Conservation (phyloP, 768 basidiomycete genomes). For the Amanita phalloides region DNA sequence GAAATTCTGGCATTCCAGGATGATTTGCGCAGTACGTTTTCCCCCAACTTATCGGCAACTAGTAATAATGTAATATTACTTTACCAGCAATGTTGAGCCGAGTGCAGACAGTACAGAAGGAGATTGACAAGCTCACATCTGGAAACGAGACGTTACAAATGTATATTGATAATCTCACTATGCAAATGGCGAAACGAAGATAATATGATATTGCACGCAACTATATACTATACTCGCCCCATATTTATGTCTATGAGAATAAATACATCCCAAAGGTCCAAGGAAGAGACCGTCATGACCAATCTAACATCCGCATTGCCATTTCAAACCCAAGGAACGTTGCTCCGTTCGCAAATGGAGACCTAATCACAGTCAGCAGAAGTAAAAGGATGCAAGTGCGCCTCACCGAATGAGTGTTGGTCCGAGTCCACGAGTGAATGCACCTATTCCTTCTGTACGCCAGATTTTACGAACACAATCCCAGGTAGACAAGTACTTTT, state of each 20-base stretch:
- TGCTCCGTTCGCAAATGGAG: constrained; percentile 93
- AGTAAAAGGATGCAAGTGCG: neutral
- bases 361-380: constrained; percentile 31
- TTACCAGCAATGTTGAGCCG: constrained; percentile 51
- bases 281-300: neutral
- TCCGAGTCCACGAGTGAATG: constrained; percentile 84
- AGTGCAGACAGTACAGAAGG: constrained; percentile 59
- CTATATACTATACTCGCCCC: neutral
- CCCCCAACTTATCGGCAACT: neutral
- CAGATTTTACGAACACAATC: constrained; percentile 80
- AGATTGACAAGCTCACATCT: constrained; percentile 71
- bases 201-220: constrained; percentile 14
- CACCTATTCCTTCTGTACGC: constrained; percentile 71
- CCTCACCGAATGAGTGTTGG: constrained; percentile 86
- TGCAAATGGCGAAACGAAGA: constrained; percentile 77
- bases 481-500: constrained; percentile 73
- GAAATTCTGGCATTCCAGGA: constrained; percentile 70
- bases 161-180: constrained; percentile 84
- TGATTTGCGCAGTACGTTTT: constrained; percentile 56
- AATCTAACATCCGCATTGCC: constrained; percentile 63
- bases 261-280: neutral
- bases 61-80: neutral
- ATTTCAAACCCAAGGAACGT: constrained; percentile 96
- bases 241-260: neutral
- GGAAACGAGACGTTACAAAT: constrained; percentile 78